Base-by-base conservation (phyloP, 1,284 basidiomycete genomes). In the Malassezia caprae region DNA sequence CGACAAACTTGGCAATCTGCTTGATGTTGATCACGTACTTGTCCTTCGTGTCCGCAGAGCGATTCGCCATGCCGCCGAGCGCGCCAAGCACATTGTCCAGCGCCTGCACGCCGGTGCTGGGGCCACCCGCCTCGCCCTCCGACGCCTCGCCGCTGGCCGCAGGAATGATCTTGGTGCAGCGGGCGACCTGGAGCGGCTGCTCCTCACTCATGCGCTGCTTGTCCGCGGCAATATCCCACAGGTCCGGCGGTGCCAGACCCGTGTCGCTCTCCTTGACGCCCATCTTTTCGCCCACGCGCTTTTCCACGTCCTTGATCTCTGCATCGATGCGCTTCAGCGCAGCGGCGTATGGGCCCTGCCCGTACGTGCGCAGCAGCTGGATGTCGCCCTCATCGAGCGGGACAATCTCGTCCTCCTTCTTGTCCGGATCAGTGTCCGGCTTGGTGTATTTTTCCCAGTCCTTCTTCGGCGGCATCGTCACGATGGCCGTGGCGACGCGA, bases 11-110 rank as follows among this genome's bases (percentile, higher is more conserved):
- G 27, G 94, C 94, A 69, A 98, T 96, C 79, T 99, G 94, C 78
- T 96, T 96, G 77, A 99, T 91, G 76, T 96, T 96, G 78, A 99
- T 98, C 67, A 99, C 89, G 76, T 99, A 98, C 78, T 96, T 91
- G 78, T 96, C 74, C 59, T 76, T 91, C 74, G 96, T 93, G 72
- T 94, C 90, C 3, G 89, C 89, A 48, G 86, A 89, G 13, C 62
- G 39, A 1, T 54, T 59, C 28, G 59, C 63, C 11, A 66, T 37
- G 2, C 66, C 64, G 8, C 60, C 60, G 17, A 67, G 46, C 3
- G 62, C 67, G 17, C 68, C 68, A 2, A 68, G 58, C 34, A 60
- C 62, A 26, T 62, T 61, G 43, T 58, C 58, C 40, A 66, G 45
- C 12, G 64, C 68, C 23, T 63, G 63, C 2, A 65, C 42, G 43